These are phyloP conservation scores for Angophora floribunda DNA, from an alignment of 345 rosid species.

Conservation along the genomic window DNA sequence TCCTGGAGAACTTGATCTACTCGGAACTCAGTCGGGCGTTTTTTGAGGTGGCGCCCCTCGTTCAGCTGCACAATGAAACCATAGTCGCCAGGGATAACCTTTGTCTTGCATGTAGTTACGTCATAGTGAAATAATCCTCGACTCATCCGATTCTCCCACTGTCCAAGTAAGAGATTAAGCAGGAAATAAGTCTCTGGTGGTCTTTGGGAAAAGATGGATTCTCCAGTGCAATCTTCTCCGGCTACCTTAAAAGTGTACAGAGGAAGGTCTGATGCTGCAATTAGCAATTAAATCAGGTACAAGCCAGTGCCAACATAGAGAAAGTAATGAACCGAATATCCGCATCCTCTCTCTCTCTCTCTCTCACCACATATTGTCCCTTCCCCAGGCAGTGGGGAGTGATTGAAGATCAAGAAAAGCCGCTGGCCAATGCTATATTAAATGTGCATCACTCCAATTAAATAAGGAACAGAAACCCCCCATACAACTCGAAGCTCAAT, in stretches of 20 bases:
- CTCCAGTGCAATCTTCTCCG: not conserved
- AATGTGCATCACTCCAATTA: not conserved
- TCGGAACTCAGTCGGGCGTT: constrained; percentile 45
- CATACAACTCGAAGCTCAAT: not conserved
- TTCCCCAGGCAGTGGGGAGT: not conserved
- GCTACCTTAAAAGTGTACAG: constrained; percentile 23
- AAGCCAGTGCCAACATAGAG: not conserved
- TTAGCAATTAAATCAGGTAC: constrained; percentile 6
- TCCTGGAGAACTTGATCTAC: constrained; percentile 46
- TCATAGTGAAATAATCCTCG: constrained; percentile 41
- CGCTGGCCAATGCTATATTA: not conserved
- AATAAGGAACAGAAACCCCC: not conserved
- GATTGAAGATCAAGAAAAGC: not conserved
- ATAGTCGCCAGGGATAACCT: constrained; percentile 27
- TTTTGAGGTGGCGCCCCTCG: constrained; percentile 48
- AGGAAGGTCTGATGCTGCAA: constrained; percentile 27
- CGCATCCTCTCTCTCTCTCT: not conserved
- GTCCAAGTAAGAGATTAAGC: constrained; percentile 7
- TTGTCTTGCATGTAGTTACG: constrained; percentile 37
- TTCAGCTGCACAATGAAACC: constrained; percentile 48
- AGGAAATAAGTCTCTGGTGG: not conserved
- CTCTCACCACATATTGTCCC: not conserved
- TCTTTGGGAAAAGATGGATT: not conserved
- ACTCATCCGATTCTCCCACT: constrained; percentile 47
- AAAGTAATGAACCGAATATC: not conserved